Evolutionary conservation across 495 filamentous ascomycete genomes (phyloP).

Genomic region (Bathelium albidoporum): DNA sequence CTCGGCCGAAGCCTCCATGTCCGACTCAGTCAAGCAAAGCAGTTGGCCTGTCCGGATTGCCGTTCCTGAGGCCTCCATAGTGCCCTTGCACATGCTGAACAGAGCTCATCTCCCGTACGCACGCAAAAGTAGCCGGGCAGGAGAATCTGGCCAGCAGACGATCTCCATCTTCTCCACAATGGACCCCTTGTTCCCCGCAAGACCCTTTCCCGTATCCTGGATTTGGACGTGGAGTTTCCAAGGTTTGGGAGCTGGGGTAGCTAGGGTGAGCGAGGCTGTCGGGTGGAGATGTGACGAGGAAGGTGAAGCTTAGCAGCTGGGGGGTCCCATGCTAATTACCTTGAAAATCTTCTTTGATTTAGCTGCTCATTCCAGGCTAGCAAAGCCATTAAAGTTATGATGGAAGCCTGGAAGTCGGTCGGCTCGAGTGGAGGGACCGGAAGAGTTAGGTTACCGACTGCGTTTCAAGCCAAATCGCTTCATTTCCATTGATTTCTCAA

Average conservation of each 20-base stretch:
- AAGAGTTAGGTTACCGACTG: too few relatives aligned
- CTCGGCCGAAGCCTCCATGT: background rate
- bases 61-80: background rate
- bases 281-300: conserved; percentile 11
- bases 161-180: background rate
- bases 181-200: background rate
- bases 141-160: background rate
- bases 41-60: background rate
- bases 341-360: too few relatives aligned
- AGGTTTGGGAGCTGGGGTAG: conserved; percentile 12
- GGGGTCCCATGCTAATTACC: background rate
- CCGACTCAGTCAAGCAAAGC: background rate
- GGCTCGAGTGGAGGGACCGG: too few relatives aligned
- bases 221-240: background rate
- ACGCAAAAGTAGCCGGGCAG: background rate
- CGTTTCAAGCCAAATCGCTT: too few relatives aligned
- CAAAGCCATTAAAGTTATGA: too few relatives aligned
- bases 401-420: too few relatives aligned
- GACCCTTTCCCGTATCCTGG: background rate
- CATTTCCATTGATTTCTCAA: too few relatives aligned
- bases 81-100: background rate
- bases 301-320: background rate
- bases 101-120: background rate
- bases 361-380: too few relatives aligned
- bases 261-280: conserved; percentile 14